Conservation (phyloP, 257 asterid genomes). For the Solanum sejunctum region DNA sequence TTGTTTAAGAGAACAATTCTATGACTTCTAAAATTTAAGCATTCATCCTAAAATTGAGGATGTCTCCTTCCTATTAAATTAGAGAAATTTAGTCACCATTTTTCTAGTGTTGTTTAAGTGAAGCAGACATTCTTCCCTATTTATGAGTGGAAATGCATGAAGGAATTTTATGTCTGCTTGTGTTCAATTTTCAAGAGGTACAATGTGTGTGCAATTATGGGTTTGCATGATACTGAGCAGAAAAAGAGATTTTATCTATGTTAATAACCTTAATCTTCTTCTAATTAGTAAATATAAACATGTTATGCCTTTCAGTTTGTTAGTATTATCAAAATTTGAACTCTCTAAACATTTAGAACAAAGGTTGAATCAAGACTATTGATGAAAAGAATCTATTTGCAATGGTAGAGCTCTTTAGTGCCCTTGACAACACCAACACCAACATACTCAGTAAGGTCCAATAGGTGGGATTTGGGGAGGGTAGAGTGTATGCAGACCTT, state of each 20-base stretch:
- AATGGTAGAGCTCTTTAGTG: neutral
- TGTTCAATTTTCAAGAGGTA: neutral
- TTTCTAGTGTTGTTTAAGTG: neutral
- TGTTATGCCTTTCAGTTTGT: neutral
- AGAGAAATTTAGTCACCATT: neutral
- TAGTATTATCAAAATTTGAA: neutral
- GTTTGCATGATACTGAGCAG: neutral
- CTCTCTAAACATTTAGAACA: neutral
- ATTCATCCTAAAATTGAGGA: neutral
- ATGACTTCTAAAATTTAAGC: neutral
- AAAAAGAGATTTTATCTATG: neutral
- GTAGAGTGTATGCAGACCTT: too few relatives aligned
- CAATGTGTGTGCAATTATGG: neutral
- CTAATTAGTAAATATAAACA: neutral
- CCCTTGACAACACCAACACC: neutral
- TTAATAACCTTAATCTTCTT: neutral
- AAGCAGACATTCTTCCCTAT: neutral
- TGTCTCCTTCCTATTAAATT: neutral
- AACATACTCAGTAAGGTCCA: too few relatives aligned
- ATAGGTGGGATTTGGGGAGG: too few relatives aligned
- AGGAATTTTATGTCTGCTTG: neutral
- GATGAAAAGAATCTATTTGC: neutral
- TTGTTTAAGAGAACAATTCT: neutral
- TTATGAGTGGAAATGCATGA: neutral
- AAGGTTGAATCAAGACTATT: neutral